A percentile compares a stretch with the other conserved stretches of the same genome.
phyloP scores from a whole-genome alignment of 1,284 basidiomycete genomes.

The Sanghuangporus weigelae region DNA sequence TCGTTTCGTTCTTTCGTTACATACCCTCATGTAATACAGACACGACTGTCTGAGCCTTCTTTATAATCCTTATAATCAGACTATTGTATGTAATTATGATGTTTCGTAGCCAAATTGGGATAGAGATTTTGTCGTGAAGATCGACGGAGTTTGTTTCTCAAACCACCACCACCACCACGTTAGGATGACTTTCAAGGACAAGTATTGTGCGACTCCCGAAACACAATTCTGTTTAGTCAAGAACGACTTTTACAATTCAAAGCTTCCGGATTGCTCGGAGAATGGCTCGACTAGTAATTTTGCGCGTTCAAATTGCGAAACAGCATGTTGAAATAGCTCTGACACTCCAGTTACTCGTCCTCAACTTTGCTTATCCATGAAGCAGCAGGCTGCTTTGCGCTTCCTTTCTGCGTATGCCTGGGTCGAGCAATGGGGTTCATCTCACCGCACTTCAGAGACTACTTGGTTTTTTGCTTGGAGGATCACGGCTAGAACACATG shows the following conservation, averaged over 20 bases:
- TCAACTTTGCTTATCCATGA: not conserved
- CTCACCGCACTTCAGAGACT: not conserved
- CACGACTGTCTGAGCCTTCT: not conserved
- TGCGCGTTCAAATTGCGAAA: constrained; percentile 4
- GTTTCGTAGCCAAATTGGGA: not conserved
- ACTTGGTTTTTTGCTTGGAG: not conserved
- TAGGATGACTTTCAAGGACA: not conserved
- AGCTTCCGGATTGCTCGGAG: not conserved
- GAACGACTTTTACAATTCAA: not conserved
- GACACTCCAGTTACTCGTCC: not conserved
- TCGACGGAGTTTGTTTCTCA: not conserved
- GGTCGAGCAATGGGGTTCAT: not conserved
- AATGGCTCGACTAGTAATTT: not conserved
- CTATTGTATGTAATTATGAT: not conserved
- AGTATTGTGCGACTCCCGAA: not conserved
- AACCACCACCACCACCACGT: not conserved
- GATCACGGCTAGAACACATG: not conserved
- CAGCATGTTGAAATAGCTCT: not conserved
- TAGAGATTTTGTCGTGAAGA: not conserved
- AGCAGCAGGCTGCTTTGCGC: not conserved
- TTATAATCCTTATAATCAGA: not conserved
- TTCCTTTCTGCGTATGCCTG: not conserved
- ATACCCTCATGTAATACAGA: not conserved
- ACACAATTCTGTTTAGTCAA: not conserved
- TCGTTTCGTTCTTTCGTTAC: not conserved